Base-by-base conservation (phyloP, 345 rosid species). In the Barbarea vulgaris region DNA sequence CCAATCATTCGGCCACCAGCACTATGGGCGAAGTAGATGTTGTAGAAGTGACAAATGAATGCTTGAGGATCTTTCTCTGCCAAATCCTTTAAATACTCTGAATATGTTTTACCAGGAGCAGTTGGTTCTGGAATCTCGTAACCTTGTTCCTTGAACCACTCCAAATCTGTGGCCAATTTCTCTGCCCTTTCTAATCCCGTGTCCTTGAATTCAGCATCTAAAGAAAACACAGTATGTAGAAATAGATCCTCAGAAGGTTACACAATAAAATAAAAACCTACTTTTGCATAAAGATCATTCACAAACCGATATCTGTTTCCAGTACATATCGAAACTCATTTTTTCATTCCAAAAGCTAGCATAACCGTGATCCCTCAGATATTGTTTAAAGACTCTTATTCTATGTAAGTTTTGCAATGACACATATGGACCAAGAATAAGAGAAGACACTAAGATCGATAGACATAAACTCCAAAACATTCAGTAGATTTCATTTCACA, bases 1-100 rank as follows among this genome's bases (percentile, higher is more conserved):
- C 97, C 99, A 72, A 95, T 95, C 97, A 95, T 91, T 57, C 93
- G 88, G 42, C 99, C 99, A 70, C 99, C 99, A 31, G 99, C 99
- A 53, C 88, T 78, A 76, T 94, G 97, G 10, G 98, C 97, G 54
- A 94, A 94, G 78, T 94, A 94, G 55, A 85, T 81, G 57, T 95
- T 95, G 85, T 90, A 95, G 89, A 95, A 95, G 85, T 95, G 97
- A 78, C 99, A 95, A 61, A 95, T 85, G 71, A 95, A 95, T 42
- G 96, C 96, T 76, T 85, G 99, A 79, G 97, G 97, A 84, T 95
- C 97, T 59, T 86, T 91, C 69, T 87, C 90, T 0, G 97, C 84
- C 69, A 90, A 67, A 41, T 90, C 87, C 77, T 85, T 83, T 64
- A 95, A 87, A 82, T 77, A 64, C 67, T 80, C 74, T 4, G 93